phyloP scores from a whole-genome alignment of 345 rosid species.

The Eucalyptus sideroxylon region DNA sequence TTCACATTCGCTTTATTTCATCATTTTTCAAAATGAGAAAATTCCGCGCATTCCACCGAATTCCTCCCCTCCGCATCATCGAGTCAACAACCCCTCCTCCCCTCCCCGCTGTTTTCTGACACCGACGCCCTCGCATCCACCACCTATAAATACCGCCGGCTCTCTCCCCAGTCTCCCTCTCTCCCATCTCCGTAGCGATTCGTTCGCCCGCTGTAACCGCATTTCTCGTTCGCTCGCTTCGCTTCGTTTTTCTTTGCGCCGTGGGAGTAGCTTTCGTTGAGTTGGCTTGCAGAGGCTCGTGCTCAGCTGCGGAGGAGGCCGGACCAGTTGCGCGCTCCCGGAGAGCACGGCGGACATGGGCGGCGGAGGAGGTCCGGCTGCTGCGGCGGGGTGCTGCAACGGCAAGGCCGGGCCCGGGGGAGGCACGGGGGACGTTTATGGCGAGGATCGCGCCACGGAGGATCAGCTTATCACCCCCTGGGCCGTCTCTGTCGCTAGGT shows the following conservation, averaged over 20 bases:
- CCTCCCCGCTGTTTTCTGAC: background rate
- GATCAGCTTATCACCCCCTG: slow-evolving; percentile 92
- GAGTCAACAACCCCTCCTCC: background rate
- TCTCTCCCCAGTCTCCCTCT: background rate
- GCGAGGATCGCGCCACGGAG: slow-evolving; percentile 76
- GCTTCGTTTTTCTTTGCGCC: background rate
- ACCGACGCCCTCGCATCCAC: background rate
- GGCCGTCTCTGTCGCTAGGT: slow-evolving; percentile 90
- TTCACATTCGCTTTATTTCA: background rate
- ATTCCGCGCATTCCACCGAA: background rate
- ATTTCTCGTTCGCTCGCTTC: background rate
- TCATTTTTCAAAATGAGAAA: too few relatives aligned
- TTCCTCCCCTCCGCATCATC: background rate
- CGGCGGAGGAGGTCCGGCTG: background rate
- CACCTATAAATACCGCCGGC: background rate
- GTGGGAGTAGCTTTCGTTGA: background rate
- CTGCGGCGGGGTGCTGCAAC: background rate
- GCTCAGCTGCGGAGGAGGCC: background rate
- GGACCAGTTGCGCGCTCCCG: background rate
- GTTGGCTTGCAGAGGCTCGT: background rate
- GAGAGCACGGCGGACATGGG: background rate
- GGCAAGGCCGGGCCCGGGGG: background rate
- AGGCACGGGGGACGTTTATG: slow-evolving; percentile 42
- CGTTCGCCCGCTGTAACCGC: background rate
- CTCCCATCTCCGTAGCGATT: background rate